A percentile compares a stretch with the other conserved stretches of the same genome.
Evolutionary conservation across 345 rosid genomes (phyloP).

Genomic region (Brassica juncea): DNA sequence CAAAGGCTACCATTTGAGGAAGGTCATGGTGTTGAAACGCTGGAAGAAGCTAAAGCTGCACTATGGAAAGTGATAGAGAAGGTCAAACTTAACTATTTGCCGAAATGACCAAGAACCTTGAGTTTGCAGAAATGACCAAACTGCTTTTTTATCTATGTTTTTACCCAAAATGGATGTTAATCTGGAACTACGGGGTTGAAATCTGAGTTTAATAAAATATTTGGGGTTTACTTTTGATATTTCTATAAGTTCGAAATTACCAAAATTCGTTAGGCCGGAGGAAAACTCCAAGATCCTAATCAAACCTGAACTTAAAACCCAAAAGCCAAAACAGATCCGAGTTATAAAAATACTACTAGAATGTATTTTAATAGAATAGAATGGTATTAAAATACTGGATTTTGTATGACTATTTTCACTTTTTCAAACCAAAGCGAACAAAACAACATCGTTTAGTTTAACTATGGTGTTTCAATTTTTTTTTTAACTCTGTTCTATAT

Average conservation of each 20-base stretch:
- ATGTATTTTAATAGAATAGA: too few relatives aligned
- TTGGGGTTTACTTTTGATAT: not conserved
- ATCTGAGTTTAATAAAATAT: slow-evolving; percentile 24
- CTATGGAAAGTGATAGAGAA: slow-evolving; percentile 66
- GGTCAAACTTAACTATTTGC: slow-evolving; percentile 56
- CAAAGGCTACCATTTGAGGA: slow-evolving; percentile 89
- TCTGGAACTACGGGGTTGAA: not conserved
- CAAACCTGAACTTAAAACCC: not conserved
- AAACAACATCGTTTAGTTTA: too few relatives aligned
- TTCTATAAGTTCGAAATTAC: not conserved
- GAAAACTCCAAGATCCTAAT: not conserved
- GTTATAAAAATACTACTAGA: not conserved
- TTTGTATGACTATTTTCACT: too few relatives aligned
- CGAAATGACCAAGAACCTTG: slow-evolving; percentile 30
- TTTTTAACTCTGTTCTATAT: too few relatives aligned
- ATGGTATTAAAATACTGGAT: too few relatives aligned
- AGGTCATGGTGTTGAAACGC: slow-evolving; percentile 70
- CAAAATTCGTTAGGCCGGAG: not conserved
- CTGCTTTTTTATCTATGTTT: not conserved
- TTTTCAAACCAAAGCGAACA: too few relatives aligned
- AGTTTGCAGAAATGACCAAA: slow-evolving; percentile 50
- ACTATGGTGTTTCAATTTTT: too few relatives aligned
- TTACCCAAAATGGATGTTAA: not conserved
- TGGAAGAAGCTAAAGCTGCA: slow-evolving; percentile 91
- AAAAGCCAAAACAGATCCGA: not conserved